Conservation (phyloP, 257 asterid genomes). For the Solanum neorickii region DNA sequence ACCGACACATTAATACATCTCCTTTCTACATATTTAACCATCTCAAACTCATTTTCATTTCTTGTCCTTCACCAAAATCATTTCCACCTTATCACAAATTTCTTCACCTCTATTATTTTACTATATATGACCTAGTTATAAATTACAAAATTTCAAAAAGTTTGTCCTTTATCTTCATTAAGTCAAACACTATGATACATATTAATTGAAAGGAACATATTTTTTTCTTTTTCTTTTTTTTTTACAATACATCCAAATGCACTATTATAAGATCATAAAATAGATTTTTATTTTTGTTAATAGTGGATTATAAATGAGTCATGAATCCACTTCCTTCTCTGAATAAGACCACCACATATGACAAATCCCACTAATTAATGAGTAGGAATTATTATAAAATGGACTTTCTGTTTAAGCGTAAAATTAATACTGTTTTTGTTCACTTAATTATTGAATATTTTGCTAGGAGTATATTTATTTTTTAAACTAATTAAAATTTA, state of each 20-base stretch:
- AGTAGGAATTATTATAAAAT: background rate
- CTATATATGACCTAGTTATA: background rate
- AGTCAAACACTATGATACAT: background rate
- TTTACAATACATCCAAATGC: background rate
- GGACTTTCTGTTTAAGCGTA: background rate
- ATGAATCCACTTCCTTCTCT: background rate
- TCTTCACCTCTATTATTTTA: background rate
- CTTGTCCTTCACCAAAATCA: background rate
- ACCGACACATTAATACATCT: accelerated
- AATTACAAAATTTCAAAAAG: background rate
- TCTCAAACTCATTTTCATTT: too few species aligned
- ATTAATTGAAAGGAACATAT: background rate
- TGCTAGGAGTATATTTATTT: background rate
- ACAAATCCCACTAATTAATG: background rate
- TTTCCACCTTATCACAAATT: background rate
- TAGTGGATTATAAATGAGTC: background rate
- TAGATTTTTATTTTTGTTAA: background rate
- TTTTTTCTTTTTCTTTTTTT: background rate
- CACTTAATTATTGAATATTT: background rate
- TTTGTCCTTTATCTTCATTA: background rate
- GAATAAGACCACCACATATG: background rate
- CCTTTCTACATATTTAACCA: background rate
- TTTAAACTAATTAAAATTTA: accelerated
- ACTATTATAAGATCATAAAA: background rate
- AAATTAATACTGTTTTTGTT: background rate